phyloP scores from a whole-genome alignment of 768 basidiomycete species.

The Serendipita sp. region DNA sequence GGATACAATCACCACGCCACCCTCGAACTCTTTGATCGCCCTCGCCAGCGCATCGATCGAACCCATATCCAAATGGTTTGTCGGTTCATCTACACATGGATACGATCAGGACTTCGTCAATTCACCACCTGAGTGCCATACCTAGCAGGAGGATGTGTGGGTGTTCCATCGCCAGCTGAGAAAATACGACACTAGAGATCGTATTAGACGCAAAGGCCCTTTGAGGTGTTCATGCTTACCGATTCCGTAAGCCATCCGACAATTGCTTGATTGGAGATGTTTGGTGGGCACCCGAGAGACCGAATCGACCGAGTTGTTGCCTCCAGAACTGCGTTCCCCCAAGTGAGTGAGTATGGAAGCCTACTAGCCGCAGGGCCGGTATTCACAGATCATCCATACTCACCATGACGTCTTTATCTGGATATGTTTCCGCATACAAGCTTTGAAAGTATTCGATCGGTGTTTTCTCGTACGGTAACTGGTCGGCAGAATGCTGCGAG shows the following conservation, averaged over 20 bases:
- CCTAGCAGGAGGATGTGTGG: slow-evolving; percentile 85
- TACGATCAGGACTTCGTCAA: background rate
- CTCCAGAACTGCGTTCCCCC: slow-evolving; percentile 64
- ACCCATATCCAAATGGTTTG: slow-evolving; percentile 95
- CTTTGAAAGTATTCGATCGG: slow-evolving; percentile 90
- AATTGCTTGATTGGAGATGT: slow-evolving; percentile 86
- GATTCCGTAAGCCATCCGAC: slow-evolving; percentile 91
- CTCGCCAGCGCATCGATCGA: slow-evolving; percentile 91
- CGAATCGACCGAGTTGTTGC: slow-evolving; percentile 87
- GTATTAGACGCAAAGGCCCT: no score
- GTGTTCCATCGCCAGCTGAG: slow-evolving; percentile 93
- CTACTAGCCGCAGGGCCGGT: background rate
- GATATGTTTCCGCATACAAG: slow-evolving; percentile 67
- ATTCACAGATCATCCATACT: background rate
- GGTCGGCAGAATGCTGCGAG: slow-evolving; percentile 96
- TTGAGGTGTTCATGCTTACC: slow-evolving; percentile 47
- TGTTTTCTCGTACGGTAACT: slow-evolving; percentile 81
- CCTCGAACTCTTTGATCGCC: slow-evolving; percentile 94
- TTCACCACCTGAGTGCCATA: slow-evolving; percentile 20
- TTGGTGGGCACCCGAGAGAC: slow-evolving; percentile 87
- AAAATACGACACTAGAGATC: slow-evolving; percentile 68
- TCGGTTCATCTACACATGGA: slow-evolving; percentile 60
- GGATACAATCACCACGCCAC: slow-evolving; percentile 97
- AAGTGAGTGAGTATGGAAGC: slow-evolving; percentile 10
- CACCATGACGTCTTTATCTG: slow-evolving; percentile 77